Base-by-base conservation (phyloP, 2,329 filamentous ascomycete genomes). In the Sclerotiophoma versabilis region DNA sequence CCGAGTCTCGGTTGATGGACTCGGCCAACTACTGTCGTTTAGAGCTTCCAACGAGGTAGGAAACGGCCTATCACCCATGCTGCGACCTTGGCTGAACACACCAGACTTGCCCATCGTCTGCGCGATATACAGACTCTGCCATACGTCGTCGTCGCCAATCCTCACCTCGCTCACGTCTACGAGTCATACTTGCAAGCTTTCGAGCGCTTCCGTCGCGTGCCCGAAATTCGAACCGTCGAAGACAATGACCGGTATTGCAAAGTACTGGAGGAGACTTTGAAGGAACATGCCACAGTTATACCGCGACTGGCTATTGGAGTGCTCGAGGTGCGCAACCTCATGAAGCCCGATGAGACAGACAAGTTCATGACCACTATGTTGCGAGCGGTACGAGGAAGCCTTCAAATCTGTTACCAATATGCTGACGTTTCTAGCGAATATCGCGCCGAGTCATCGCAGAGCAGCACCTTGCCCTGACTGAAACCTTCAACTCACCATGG, bases 171-270 rank as follows among this genome's bases (percentile, higher is more conserved):
- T 71, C 88, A 96, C 62, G 95, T 98, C 27, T 99, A 99, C 77
- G 92, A 98, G 73, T 83, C 97, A 6, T 99, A 99, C 80, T 96
- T 97, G 77, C 87, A 88, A 63, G 93, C 95, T n/a, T 99, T 99
- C 68, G 95, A 99, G 73, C 87, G 83, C 47, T 90, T 98, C 60
- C 90, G 95, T 41, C 89, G 89, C 63, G 81, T 97, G 33, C 87
- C 88, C 44, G 92, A 96, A 70, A 87, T 99, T 64, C 88, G 89
- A 68, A 90, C 87, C 0, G 78, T 96, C 29, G 90, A 96, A 26
- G 93, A 98, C 68, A 99, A 99, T 73, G 92, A 97, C 62, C 80
- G 76, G 36, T 89, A 96, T 65, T 99, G 95, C 79, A 84, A 90
- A 49, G 81, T 92, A 52, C 87, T 99, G 54, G 85, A 88, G 54